Percentiles rank a stretch among this genome's conserved stretches.
Evolutionary conservation across 305 asterid species (phyloP).

Genomic region (Petunia hybrid): DNA sequence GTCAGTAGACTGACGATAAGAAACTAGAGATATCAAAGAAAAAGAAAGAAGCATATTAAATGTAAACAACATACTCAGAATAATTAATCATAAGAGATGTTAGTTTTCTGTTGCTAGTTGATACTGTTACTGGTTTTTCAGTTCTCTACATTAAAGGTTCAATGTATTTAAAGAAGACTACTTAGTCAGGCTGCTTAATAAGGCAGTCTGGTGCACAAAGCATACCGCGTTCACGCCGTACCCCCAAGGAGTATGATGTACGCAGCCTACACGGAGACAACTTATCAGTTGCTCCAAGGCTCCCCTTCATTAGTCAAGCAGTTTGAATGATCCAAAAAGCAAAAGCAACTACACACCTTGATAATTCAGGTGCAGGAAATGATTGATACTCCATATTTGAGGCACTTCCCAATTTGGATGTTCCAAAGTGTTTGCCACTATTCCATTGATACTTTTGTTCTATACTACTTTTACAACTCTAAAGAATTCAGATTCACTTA

Average conservation of each 20-base stretch:
- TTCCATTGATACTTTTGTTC: not conserved
- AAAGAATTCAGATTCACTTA: not conserved
- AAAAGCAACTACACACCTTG: not conserved
- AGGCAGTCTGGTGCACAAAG: too few species aligned
- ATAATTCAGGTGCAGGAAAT: not conserved
- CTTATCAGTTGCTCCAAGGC: too few species aligned
- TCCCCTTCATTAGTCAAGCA: not conserved
- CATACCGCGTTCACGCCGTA: too few species aligned
- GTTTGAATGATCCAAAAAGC: not conserved
- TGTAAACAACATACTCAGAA: not conserved
- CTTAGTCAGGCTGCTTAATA: not conserved
- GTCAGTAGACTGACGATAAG: not conserved
- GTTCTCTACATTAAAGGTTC: not conserved
- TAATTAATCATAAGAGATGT: not conserved
- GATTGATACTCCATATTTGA: not conserved
- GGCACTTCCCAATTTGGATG: not conserved
- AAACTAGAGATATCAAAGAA: not conserved
- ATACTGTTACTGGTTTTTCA: not conserved
- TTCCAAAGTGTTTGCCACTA: not conserved
- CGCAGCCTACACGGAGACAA: too few species aligned
- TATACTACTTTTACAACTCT: not conserved
- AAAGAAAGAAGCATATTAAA: not conserved
- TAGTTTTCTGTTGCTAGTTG: not conserved
- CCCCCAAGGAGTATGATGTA: too few species aligned
- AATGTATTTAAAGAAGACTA: not conserved